These are phyloP conservation scores for Xylariaceae sp. DNA, from an alignment of 2,329 filamentous ascomycete species.

Conservation along the genomic window DNA sequence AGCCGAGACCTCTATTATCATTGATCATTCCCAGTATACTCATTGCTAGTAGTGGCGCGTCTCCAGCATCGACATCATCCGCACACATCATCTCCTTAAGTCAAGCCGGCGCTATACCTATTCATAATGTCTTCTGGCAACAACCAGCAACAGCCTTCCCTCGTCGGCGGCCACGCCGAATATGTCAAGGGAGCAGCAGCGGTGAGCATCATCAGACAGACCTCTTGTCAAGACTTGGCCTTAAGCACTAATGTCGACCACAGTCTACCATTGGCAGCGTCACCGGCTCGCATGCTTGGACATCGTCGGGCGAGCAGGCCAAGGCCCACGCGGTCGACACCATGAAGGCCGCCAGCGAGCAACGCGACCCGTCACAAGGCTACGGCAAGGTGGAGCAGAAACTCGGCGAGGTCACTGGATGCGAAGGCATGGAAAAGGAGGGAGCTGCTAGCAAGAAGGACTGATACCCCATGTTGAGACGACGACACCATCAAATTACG, in stretches of 20 bases:
- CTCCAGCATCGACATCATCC: too few relatives aligned
- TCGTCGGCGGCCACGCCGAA: conserved; percentile 56
- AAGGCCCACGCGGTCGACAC: conserved; percentile 53
- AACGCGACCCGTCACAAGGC: conserved; percentile 47
- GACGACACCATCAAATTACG: too few relatives aligned
- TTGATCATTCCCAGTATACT: too few relatives aligned
- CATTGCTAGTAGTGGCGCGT: too few relatives aligned
- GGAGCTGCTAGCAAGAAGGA: conserved; percentile 41
- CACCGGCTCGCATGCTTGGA: conserved; percentile 57
- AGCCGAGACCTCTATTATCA: too few relatives aligned
- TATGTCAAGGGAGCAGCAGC: conserved; percentile 63
- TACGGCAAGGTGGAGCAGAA: conserved; percentile 58
- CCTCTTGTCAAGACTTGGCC: too few relatives aligned
- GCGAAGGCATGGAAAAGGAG: conserved; percentile 62
- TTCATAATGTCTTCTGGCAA: conserved; percentile 24
- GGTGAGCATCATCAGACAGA: too few relatives aligned
- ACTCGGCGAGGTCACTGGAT: conserved; percentile 55
- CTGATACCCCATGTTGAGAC: background rate
- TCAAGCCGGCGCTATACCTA: too few relatives aligned
- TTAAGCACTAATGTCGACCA: too few relatives aligned
- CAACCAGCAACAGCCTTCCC: conserved; percentile 43
- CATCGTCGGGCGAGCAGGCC: conserved; percentile 54
- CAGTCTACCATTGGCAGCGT: conserved; percentile 53
- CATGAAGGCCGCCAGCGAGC: conserved; percentile 54
- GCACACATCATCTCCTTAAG: too few relatives aligned